Evolutionary conservation across 2,329 filamentous ascomycete species (phyloP), one percentile per base, ranked within the genome.

Genomic region (Colletotrichum endophyticum): DNA sequence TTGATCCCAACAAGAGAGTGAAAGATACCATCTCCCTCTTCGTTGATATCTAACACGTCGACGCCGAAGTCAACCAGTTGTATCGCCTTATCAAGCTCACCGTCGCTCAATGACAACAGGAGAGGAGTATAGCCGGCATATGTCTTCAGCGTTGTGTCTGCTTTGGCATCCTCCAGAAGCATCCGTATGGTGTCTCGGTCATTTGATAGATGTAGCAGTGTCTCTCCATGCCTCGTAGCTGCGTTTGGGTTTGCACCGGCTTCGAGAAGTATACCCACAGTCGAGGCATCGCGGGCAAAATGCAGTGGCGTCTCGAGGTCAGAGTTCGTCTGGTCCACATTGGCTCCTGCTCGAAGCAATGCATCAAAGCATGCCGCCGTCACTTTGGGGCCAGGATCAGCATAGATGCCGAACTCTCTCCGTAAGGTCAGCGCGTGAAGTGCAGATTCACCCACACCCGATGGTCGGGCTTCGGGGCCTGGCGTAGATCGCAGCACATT

Each of bases 181-280:
- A 44, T 13, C 22, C 36, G 70, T 8, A 73, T 67, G 25, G 28
- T 62, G 3, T 59, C 63, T 28, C 5, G 15, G 9, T 63, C 27
- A 8, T 57, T n/a, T 2, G 70, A 59, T 3, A 19, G 16, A 28
- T 73, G 70, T 3, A 73, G 56, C 63, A 73, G 22, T 11, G 63
- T 73, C 19, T 73, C 32, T 6, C 70, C 70, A 15, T 27, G 19
- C 32, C 16, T 49, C 25, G 80, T 72, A 13, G 69, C 67, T 6
- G 77, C 77, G 69, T 82, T 81, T 3, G 78, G 72, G 59, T 83
- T 78, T 3, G 79, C 80, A 1, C 81, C 81, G 6, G 78, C 81
- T 32, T 80, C 77, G 5, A 83, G 71, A 1, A 83, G 75, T 11
- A 64, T 22, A 9, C 64, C n/a, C 11, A 19, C 63, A n/a, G 27